A percentile compares a stretch with the other conserved stretches of the same genome.
Conservation (phyloP, 2,329 filamentous ascomycete genomes). For the Diaporthe longicolla region DNA sequence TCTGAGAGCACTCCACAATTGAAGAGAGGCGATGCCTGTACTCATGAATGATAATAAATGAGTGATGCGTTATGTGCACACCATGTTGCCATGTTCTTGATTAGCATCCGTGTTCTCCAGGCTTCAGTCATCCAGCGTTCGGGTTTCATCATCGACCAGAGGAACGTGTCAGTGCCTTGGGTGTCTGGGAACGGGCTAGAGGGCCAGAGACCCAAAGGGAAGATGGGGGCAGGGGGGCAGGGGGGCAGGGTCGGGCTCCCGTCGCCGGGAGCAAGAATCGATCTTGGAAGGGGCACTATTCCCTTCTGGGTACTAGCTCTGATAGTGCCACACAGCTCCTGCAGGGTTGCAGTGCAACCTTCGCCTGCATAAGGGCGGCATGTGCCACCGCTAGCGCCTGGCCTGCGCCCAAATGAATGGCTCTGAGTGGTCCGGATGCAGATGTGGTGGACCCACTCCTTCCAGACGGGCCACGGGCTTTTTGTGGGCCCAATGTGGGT, state of each 20-base stretch:
- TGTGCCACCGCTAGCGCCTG: constrained; percentile 30
- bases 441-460: constrained; percentile 15
- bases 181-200: constrained; percentile 25
- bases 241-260: neutral
- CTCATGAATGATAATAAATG: too few species aligned
- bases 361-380: constrained; percentile 27
- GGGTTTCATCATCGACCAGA: constrained; percentile 20
- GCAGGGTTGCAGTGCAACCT: constrained; percentile 24
- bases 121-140: neutral
- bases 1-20: neutral
- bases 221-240: neutral
- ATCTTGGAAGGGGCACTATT: constrained; percentile 1
- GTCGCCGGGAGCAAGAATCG: constrained; percentile 10
- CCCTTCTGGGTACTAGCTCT: neutral
- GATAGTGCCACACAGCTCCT: constrained; percentile 10
- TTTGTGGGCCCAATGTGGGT: constrained; percentile 11
- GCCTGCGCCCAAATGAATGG: neutral
- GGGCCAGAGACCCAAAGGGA: neutral
- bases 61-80: too few species aligned
- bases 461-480: constrained; percentile 25
- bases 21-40: neutral
- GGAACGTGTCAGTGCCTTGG: neutral
- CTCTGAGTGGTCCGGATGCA: constrained; percentile 12
- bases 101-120: neutral
- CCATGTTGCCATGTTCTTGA: too few species aligned